Evolutionary conservation across 345 rosid genomes (phyloP).

Genomic region (Citrus hindsii): DNA sequence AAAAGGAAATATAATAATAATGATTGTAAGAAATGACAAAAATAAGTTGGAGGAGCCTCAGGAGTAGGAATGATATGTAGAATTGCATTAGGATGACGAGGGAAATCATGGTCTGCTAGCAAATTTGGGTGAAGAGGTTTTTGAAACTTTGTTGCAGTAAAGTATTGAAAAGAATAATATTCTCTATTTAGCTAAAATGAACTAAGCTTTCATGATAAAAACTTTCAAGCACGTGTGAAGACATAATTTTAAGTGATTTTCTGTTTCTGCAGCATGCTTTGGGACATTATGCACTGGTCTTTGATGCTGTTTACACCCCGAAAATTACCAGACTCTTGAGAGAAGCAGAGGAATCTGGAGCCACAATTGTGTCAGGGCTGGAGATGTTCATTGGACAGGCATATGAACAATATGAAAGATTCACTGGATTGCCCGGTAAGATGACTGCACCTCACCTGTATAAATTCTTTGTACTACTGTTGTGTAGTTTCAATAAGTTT

Average conservation of each 20-base stretch:
- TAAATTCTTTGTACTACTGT: background rate
- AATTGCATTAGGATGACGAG: background rate
- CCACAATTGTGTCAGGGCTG: slow-evolving; percentile 59
- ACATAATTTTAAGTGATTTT: background rate
- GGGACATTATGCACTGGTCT: slow-evolving; percentile 67
- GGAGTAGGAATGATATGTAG: background rate
- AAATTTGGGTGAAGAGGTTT: background rate
- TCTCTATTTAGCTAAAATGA: background rate
- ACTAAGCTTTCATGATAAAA: background rate
- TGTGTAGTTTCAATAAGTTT: background rate
- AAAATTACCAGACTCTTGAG: slow-evolving; percentile 74
- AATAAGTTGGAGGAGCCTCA: background rate
- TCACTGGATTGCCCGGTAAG: slow-evolving; percentile 76
- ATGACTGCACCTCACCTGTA: background rate
- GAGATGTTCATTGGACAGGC: slow-evolving; percentile 98
- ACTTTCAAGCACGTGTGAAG: background rate
- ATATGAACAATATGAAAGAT: slow-evolving; percentile 75
- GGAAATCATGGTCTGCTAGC: background rate
- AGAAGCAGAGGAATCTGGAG: slow-evolving; percentile 86
- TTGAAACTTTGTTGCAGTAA: background rate
- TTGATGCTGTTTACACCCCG: slow-evolving; percentile 87
- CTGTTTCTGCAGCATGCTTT: slow-evolving; percentile 52
- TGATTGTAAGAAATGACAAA: background rate
- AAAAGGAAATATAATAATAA: background rate
- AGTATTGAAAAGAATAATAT: background rate